These are phyloP conservation scores for Candida sphagnicola DNA, from an alignment of 805 yeast species.

Conservation along the genomic window DNA sequence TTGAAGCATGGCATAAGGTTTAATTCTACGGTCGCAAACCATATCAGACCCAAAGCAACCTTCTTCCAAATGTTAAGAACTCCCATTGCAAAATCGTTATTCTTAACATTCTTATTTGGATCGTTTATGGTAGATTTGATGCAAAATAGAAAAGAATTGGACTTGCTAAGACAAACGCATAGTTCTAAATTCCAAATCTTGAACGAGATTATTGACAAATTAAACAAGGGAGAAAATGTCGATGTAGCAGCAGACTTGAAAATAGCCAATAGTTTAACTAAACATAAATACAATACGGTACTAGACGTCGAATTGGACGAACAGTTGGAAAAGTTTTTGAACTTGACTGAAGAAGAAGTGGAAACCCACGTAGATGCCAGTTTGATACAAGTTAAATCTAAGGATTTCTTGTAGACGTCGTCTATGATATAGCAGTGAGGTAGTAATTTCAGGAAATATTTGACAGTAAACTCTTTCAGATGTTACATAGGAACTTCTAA, in stretches of 20 bases:
- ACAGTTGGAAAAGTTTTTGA: conserved; percentile 31
- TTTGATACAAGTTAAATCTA: not conserved
- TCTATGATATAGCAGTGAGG: no score
- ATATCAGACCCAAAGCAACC: conserved; percentile 15
- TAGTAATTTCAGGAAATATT: no score
- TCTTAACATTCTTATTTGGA: conserved; percentile 36
- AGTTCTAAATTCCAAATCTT: conserved; percentile 29
- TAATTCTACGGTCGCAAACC: conserved; percentile 8
- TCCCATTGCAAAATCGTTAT: conserved; percentile 34
- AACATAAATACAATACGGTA: conserved; percentile 26
- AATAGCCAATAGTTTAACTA: conserved; percentile 41
- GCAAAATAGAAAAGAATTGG: conserved; percentile 41
- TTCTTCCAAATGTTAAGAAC: conserved; percentile 26
- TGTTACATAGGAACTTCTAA: no score
- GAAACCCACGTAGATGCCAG: not conserved
- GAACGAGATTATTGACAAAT: conserved; percentile 24
- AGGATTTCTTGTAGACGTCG: not conserved
- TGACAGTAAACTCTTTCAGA: no score
- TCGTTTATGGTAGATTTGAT: conserved; percentile 47
- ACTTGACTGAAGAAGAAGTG: conserved; percentile 22
- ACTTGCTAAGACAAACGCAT: conserved; percentile 38
- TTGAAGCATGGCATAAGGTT: no score
- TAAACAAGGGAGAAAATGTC: conserved; percentile 31
- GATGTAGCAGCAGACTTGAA: conserved; percentile 41
- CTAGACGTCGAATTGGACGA: conserved; percentile 39